Conservation (phyloP, 176 grass and related monocot genomes). For the Chloris gayana region DNA sequence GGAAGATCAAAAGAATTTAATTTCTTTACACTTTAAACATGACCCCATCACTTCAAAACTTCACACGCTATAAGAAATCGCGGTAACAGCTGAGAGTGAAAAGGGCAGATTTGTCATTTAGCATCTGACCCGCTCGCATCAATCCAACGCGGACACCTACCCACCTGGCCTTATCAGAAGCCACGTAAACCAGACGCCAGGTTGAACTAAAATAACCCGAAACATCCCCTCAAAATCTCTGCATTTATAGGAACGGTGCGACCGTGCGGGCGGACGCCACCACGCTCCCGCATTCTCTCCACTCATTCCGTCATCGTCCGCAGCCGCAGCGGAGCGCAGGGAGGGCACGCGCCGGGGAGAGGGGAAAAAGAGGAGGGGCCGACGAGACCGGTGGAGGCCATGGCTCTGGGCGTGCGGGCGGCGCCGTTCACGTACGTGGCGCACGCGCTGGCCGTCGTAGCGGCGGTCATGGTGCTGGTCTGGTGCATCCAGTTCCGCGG, state of each 20-base stretch:
- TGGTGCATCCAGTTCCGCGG: constrained; percentile 81
- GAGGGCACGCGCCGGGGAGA: not conserved
- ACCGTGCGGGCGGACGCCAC: not conserved
- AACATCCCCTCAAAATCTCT: not conserved
- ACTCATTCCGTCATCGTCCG: not conserved
- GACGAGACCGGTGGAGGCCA: not conserved
- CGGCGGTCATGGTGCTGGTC: constrained; percentile 68
- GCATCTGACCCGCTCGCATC: not conserved
- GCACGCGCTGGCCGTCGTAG: constrained; percentile 59
- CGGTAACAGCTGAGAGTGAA: not conserved
- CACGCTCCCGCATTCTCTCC: constrained; percentile 28
- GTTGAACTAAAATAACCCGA: not conserved
- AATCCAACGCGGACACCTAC: not conserved
- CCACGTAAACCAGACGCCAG: not conserved
- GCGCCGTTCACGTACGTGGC: constrained; percentile 75
- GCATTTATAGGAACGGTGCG: not conserved
- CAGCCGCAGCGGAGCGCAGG: not conserved
- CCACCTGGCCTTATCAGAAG: not conserved
- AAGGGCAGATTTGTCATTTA: not conserved
- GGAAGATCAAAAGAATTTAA: not conserved
- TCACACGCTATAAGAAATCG: not conserved
- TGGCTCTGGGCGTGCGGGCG: constrained; percentile 53
- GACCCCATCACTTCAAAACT: no score
- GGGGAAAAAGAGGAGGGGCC: not conserved
- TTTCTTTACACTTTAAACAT: not conserved